These are phyloP conservation scores for Sinapis alba DNA, from an alignment of 441 rosid species.

Conservation along the genomic window DNA sequence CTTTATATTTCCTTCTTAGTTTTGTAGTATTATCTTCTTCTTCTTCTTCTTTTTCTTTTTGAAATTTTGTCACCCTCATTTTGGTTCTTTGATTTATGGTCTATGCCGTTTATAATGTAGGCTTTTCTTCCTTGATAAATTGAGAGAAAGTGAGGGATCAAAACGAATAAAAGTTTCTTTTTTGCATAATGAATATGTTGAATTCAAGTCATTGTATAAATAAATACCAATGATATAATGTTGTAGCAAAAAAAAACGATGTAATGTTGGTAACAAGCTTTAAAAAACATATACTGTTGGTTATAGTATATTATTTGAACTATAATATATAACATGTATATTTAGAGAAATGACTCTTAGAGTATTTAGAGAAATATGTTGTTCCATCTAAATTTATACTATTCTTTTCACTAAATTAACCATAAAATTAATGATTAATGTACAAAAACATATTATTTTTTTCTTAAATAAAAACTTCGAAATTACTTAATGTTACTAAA, in stretches of 20 bases:
- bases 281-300: too few species aligned
- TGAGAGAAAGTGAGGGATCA: constrained; percentile 25
- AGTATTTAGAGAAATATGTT: too few species aligned
- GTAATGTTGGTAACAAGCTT: background rate
- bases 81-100: constrained; percentile 10
- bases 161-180: constrained; percentile 8
- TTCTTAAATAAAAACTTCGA: too few species aligned
- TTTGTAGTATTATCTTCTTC: constrained; percentile 7
- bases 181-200: constrained; percentile 8
- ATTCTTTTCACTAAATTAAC: too few species aligned
- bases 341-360: too few species aligned
- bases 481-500: too few species aligned
- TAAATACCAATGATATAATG: background rate
- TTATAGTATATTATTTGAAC: too few species aligned
- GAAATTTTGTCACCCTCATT: constrained; percentile 28
- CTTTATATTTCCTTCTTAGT: constrained; percentile 25
- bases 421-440: too few species aligned
- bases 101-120: constrained; percentile 11
- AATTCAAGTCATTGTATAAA: background rate
- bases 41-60: background rate
- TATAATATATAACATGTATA: too few species aligned
- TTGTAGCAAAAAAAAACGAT: too few species aligned
- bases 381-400: too few species aligned
- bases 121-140: background rate
- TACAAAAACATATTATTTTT: too few species aligned